Base-by-base conservation (phyloP, 495 filamentous ascomycete genomes). In the Viridothelium virens region DNA sequence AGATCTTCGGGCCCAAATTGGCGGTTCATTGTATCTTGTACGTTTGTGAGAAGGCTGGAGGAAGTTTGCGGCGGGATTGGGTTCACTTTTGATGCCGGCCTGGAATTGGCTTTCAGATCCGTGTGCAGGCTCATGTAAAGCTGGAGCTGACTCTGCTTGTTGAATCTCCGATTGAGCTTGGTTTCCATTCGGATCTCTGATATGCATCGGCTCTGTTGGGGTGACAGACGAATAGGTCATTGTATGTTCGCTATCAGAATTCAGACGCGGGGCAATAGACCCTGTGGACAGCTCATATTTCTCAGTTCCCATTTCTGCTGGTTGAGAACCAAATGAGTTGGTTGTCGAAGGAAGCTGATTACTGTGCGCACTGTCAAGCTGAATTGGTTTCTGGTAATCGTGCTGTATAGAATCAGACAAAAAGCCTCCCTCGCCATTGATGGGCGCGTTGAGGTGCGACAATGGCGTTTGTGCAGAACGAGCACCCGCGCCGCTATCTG, bases 1-100 rank as follows among this genome's bases (percentile, higher is more conserved):
- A 48, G 53, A 65, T 18, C 67, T 64, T 38, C 72, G 71, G 6
- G 81, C 82, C 80, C 81, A 85, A 25, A 78, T 69, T 0, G 83
- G 83, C 38, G 77, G 71, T 41, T 69, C 69, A 38, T 63, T 69
- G 62, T 81, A 74, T 5, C 75, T n/a, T 50, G 46, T 71, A 38
- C 53, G 53, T 36, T 59, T 59, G 33, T 33, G 53, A 9, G 53
- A 18, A 9, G 53, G 53, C 31, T 34, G 53, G 11, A 59, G 7
- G 3, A 14, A 14, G 72, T 74, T 18, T 70, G 73, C 47, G 73
- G 72, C 48, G 66, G 64, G 76, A 76, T 4, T 65, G 53, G 9
- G 76, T 3, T 63, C 62, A 12, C 62, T 39, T 39, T 63, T 64
- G 66, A 14, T 53, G n/a, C 25, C 53, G 7, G 53, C 5, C 33